These are phyloP conservation scores for Plasmopara muralis DNA, from an alignment of 352 stramenopile species.

Conservation along the genomic window DNA sequence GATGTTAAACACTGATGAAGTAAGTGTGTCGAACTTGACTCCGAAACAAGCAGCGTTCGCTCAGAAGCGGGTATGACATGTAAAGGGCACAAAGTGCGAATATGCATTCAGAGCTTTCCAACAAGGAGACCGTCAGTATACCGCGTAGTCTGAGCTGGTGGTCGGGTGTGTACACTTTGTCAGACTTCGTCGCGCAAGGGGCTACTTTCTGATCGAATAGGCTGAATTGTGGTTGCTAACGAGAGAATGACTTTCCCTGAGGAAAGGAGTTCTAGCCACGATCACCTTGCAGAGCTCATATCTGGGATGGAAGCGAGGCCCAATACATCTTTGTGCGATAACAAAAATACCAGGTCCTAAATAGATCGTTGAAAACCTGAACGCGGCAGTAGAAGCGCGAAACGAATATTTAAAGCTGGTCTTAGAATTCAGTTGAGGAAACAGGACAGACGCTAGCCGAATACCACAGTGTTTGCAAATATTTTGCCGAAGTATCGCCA, in stretches of 20 bases:
- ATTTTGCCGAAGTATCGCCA: neutral
- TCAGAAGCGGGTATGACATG: neutral
- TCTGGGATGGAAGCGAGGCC: neutral
- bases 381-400: neutral
- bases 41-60: neutral
- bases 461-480: neutral
- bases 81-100: neutral
- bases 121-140: neutral
- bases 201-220: neutral
- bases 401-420: neutral
- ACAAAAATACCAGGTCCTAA: neutral
- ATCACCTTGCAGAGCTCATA: constrained; percentile 1
- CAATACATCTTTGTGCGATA: neutral
- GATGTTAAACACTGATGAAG: neutral
- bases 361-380: neutral
- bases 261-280: neutral
- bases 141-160: neutral
- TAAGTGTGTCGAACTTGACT: neutral
- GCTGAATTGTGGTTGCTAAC: neutral
- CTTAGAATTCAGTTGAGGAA: neutral
- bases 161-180: neutral
- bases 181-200: neutral
- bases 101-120: neutral
- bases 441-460: neutral
- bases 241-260: neutral